phyloP scores from a whole-genome alignment of 108 stramenopile genomes.

The Cyclotella atomus region DNA sequence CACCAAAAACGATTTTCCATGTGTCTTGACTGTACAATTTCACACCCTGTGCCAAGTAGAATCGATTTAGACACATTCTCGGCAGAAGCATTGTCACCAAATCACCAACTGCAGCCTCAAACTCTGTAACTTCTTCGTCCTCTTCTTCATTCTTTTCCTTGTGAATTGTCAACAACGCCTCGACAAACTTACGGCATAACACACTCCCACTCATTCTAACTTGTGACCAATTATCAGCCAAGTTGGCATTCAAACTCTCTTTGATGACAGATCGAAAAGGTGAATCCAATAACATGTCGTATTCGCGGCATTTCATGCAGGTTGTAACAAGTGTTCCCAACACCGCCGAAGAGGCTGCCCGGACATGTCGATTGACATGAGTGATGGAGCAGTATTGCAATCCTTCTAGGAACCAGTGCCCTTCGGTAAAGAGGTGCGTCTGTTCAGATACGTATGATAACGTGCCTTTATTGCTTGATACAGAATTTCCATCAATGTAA shows the following conservation, averaged over 20 bases:
- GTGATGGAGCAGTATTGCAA: conserved; percentile 64
- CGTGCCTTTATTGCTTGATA: not conserved
- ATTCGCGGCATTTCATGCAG: not conserved
- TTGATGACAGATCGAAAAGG: conserved; percentile 48
- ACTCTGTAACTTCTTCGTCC: conserved; percentile 39
- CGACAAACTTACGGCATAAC: conserved; percentile 81
- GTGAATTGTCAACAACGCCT: conserved; percentile 57
- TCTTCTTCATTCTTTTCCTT: conserved; percentile 21
- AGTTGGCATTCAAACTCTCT: conserved; percentile 47
- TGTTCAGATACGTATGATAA: conserved; percentile 42
- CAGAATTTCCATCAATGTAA: conserved; percentile 70
- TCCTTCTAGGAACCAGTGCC: conserved; percentile 43
- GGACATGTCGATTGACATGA: conserved; percentile 96
- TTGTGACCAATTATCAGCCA: conserved; percentile 97
- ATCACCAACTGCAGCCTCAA: conserved; percentile 45
- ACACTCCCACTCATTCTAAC: conserved; percentile 96
- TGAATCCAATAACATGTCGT: conserved; percentile 27
- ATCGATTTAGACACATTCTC: conserved; percentile 97
- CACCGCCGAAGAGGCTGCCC: conserved; percentile 90
- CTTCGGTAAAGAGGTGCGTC: conserved; percentile 13
- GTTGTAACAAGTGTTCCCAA: conserved; percentile 68
- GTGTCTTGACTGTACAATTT: conserved; percentile 95
- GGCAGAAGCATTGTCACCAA: conserved; percentile 76
- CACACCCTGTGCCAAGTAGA: conserved; percentile 96
- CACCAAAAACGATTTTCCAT: conserved; percentile 83